Conservation (phyloP, 23 red algal genomes). For the Pyropia haitanensis region DNA sequence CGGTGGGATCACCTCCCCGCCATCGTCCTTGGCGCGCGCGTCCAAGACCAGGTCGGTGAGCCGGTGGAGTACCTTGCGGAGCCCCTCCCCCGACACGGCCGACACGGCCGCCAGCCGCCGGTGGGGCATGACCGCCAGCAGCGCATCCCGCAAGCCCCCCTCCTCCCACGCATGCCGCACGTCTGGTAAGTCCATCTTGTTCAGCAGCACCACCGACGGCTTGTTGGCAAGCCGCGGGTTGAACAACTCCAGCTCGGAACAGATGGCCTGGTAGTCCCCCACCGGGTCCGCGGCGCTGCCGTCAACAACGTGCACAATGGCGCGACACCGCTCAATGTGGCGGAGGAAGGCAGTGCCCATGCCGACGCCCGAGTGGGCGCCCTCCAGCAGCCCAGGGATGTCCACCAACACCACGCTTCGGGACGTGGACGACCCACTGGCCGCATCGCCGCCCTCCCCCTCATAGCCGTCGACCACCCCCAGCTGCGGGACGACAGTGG, state of each 20-base stretch:
- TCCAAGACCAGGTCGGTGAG: slow-evolving; percentile 31
- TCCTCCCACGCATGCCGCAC: slow-evolving; percentile 31
- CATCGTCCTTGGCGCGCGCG: slow-evolving; percentile 10
- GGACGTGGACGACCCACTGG: too few species aligned
- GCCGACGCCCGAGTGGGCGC: slow-evolving; percentile 80
- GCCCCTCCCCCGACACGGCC: slow-evolving; percentile 50
- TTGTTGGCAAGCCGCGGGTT: slow-evolving; percentile 45
- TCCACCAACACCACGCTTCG: slow-evolving; percentile 64
- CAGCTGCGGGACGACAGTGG: slow-evolving; percentile 88
- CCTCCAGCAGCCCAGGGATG: slow-evolving; percentile 85
- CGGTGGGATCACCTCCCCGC: slow-evolving; percentile 9
- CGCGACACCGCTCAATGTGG: slow-evolving; percentile 81
- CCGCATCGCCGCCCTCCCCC: slow-evolving; percentile 13
- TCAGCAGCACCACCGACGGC: slow-evolving; percentile 77
- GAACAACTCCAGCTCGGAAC: slow-evolving; percentile 77
- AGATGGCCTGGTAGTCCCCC: slow-evolving; percentile 68
- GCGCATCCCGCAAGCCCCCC: slow-evolving; percentile 13
- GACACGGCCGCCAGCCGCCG: slow-evolving; percentile 63
- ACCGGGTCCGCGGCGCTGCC: slow-evolving; percentile 53
- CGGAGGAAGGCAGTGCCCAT: slow-evolving; percentile 79
- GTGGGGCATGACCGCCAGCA: slow-evolving; percentile 41
- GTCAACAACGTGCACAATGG: slow-evolving; percentile 73
- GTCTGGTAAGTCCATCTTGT: slow-evolving; percentile 84
- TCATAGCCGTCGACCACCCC: slow-evolving; percentile 53
- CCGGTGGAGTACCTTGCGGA: slow-evolving; percentile 48